Conservation (phyloP, 2,329 filamentous ascomycete genomes). For the Bimuria novae-zelandiae region DNA sequence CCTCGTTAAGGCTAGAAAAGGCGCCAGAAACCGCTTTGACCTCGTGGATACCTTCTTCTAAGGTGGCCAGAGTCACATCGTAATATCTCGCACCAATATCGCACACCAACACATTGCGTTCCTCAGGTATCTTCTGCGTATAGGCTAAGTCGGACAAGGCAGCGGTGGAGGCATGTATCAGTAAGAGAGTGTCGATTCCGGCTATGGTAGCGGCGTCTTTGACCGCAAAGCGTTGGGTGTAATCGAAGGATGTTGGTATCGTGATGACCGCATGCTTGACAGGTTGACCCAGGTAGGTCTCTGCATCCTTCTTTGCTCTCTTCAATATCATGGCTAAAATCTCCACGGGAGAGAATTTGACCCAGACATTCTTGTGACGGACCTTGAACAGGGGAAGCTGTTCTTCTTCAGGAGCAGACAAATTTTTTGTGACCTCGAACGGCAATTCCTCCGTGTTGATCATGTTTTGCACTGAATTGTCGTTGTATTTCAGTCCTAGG, state of each 20-base stretch:
- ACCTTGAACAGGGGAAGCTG: slow-evolving; percentile 79
- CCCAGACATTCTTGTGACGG: slow-evolving; percentile 63
- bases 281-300: slow-evolving; percentile 74
- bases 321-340: slow-evolving; percentile 75
- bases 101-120: slow-evolving; percentile 15
- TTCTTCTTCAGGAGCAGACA: slow-evolving; percentile 48
- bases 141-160: slow-evolving; percentile 89
- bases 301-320: slow-evolving; percentile 79
- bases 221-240: slow-evolving; percentile 66
- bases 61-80: slow-evolving; percentile 6
- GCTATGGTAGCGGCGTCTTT: slow-evolving; percentile 79
- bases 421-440: slow-evolving; percentile 83
- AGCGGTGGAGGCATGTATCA: slow-evolving; percentile 90
- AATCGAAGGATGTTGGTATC: slow-evolving; percentile 92
- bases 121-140: slow-evolving; percentile 10
- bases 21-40: slow-evolving; percentile 63
- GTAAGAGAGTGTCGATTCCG: slow-evolving; percentile 85
- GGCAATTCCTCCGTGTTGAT: slow-evolving; percentile 75
- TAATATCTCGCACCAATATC: slow-evolving; percentile 19
- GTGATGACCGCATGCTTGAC: slow-evolving; percentile 76
- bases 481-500: slow-evolving; percentile 24
- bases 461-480: neutral
- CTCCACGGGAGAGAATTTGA: slow-evolving; percentile 75
- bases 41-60: slow-evolving; percentile 77
- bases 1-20: slow-evolving; percentile 56